Evolutionary conservation across 495 filamentous ascomycete genomes (phyloP), one percentile per base, ranked within the genome.

Genomic region (Penicillium angulare): DNA sequence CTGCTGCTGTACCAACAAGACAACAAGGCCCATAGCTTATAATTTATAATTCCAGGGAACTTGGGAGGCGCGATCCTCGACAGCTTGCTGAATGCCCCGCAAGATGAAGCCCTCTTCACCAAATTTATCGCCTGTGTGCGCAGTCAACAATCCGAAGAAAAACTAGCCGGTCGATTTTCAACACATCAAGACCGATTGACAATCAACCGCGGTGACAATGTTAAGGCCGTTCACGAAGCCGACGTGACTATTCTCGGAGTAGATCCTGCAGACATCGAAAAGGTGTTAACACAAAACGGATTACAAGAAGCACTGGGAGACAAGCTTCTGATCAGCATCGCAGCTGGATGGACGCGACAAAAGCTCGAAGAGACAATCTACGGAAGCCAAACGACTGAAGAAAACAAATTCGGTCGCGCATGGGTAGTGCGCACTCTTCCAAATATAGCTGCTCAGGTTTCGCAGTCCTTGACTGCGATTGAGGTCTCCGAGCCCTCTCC

Each of bases 281-380:
- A 22, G 1, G 57, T 60, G 3, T 34, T 75, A 10, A 53, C 50
- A 12, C 52, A 67, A 44, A 47, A 58, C 0, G 60, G 54, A 0
- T 31, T 72, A 12, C 40, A 46, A 7, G 56, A 64, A 5, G 65
- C 64, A 7, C 29, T 73, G 1, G 7, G 38, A 1, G 20, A 47
- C 0, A 75, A 72, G 31, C 56, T 75, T 20, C 33, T 75, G 5
- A 72, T 75, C 52, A 75, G 72, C 53, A 69, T 75, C 8, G 70
- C 65, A n/a, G 72, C 72, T 2, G 72, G 70, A 10, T 72, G 67
- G 68, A 69, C 67, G 0, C 47, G 56, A 34, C 40, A 63, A 34
- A 57, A 64, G 18, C 57, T 74, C 26, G 62, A 66, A 27, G 21
- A 43, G 16, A 65, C 55, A 13, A 51, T 74, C 17, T 68, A 65